phyloP scores from a whole-genome alignment of 331 rosid genomes.

The Malus hybrid region DNA sequence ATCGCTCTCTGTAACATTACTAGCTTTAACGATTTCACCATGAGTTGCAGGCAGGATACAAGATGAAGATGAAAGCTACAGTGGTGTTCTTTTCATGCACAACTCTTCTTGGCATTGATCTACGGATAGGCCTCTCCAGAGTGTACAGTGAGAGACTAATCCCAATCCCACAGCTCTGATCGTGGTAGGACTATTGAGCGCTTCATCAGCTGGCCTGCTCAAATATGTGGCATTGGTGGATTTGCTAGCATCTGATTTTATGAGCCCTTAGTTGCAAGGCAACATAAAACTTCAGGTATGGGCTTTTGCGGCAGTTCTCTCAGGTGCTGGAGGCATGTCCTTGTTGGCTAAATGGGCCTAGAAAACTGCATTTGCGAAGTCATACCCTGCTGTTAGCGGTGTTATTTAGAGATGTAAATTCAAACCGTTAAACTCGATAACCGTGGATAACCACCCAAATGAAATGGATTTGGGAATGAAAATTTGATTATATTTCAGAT shows the following conservation, averaged over 20 bases:
- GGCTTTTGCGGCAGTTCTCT: neutral
- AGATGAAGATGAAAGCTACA: neutral
- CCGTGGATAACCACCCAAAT: too few relatives aligned
- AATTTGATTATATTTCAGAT: too few relatives aligned
- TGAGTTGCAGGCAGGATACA: neutral
- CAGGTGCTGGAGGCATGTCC: neutral
- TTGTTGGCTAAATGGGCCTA: neutral
- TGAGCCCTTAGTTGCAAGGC: neutral
- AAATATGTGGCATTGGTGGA: neutral
- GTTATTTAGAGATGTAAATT: neutral
- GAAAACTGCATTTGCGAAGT: slow-evolving; percentile 43
- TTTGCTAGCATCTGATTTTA: neutral
- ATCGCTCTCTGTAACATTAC: neutral
- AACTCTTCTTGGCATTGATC: neutral
- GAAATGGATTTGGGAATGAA: too few relatives aligned
- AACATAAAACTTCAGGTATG: neutral
- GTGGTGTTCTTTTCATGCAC: neutral
- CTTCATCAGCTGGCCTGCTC: neutral
- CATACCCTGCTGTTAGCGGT: slow-evolving; percentile 71
- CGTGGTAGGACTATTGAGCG: neutral
- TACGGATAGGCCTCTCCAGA: neutral
- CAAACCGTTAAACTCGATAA: too few relatives aligned
- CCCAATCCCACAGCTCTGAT: neutral
- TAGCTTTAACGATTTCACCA: neutral
- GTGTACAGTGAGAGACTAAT: neutral